Evolutionary conservation across 192 early-diverging fungal species (phyloP), one percentile per base, ranked within the genome.

Genomic region (Linnemannia exigua): DNA sequence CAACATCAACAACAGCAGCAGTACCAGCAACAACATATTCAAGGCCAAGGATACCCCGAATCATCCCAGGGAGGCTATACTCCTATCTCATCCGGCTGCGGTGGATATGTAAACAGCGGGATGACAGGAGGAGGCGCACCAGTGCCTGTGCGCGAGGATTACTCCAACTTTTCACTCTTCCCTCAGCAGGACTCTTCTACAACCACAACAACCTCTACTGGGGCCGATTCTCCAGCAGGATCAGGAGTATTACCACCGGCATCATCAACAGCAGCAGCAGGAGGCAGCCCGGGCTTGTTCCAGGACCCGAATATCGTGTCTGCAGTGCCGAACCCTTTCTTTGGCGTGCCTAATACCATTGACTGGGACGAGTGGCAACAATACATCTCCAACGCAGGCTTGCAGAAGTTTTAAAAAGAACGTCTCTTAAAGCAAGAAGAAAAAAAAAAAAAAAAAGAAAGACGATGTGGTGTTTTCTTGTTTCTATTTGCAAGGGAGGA

Each of bases 361-460:
- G 84, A 86, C 44, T 86, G 84, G 84, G 84, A 86, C n/a, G 84
- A 86, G 70, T 86, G 84, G 84, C 76, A 80, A 31, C 71, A 73
- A 12, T 86, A 86, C 41, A 86, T 86, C 67, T 70, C 84, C 22
- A 77, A 70, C 36, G 77, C 84, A 0, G 84, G 84, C 7, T 37
- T 85, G 68, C 77, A 85, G 31, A 85, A 79, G 68, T 72, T 76
- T 67, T 79, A 74, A 54, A 44, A 25, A 58, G 12, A 66, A 41
- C 52, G 8, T 0, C 19, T 54, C 25, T 61, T 31, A 9, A 3
- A 44, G 41, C 41, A 61, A 61, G 5, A 61, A 20, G 5, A 61
- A 61, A 61, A 1, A 61, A 61, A 61, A 61, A 31, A 31, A 31
- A 61, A 54, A 54, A n/a, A 17, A 54, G 5, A n/a, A 17, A 54